Base-by-base conservation (phyloP, 2,329 filamentous ascomycete species). In the Beauveria rudraprayagi region DNA sequence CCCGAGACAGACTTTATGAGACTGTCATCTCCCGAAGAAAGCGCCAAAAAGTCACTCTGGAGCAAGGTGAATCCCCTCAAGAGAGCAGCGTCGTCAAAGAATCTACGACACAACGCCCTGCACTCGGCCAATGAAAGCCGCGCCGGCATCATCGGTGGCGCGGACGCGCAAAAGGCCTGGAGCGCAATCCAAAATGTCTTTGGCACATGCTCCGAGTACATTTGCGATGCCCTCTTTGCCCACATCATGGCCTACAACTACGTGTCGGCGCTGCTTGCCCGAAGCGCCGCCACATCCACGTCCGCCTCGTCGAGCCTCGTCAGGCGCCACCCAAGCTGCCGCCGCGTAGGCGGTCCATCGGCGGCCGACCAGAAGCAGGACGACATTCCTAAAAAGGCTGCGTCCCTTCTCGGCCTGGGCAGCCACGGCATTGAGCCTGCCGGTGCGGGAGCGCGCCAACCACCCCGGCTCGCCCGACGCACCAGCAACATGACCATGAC, bases 191-290 rank as follows among this genome's bases (percentile, higher is more conserved):
- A 77, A 63, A 78, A 77, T 59, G 77, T 85, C 56, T 85, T 86
- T 67, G 77, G 79, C 0, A 66, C 70, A 3, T 82, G 78, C 24
- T 78, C 79, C 2, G 80, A 83, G 63, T 79, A 81, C 65, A 76
- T 84, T 6, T 84, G 82, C 66, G 81, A 85, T 56, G 80, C 82
- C 0, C 70, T 86, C 6, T 85, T 85, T 66, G 83, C 83, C 0
- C 82, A 86, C 66, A 73, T 85, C 9, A 70, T 85, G 4, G 82
- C 80, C 0, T 84, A 82, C 70, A 85, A 84, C 69, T 85, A 85
- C 71, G 73, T 85, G 54, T 72, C 70, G 9, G 68, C 67, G n/a
- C 67, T 74, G 43, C 67, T 71, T 1, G 50, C 47, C 58, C 11
- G 62, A 43, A 44, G 28, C 58, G 40, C 59, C 66, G 11, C 47